Evolutionary conservation across 495 filamentous ascomycete genomes (phyloP), one percentile per base, ranked within the genome.

Genomic region (Talaromyces nanjingensis): DNA sequence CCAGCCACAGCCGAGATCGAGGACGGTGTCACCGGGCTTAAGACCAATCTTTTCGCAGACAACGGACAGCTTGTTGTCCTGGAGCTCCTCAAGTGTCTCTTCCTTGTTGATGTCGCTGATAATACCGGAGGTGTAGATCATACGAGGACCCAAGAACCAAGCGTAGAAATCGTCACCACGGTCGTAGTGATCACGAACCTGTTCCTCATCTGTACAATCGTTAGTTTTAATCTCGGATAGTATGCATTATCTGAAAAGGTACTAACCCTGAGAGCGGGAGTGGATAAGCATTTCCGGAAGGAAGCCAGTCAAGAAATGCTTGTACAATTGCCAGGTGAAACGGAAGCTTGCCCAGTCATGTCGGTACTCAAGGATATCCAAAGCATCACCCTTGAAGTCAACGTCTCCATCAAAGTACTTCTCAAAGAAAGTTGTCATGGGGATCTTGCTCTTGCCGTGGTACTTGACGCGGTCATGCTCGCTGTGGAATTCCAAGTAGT

Each of bases 161-260:
- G 83, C 84, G 73, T 89, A 89, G 77, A 89, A 89, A 73, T 89
- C 87, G 68, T 89, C 87, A 69, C 87, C 87, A 54, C 87, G 85
- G 77, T 89, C 87, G 68, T 89, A 89, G 77, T 89, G 87, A 71
- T 89, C 87, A 70, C 87, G 87, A 53, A 89, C 87, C 77, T 89
- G 87, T 74, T 89, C 87, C 75, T 89, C 87, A 64, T 89, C 87
- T 88, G 64, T 27, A 27, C n/a, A 20, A 56, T 29, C 9, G 24
- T 56, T 29, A 56, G 22, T 29, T n/a, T 14, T 29, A 12, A 29
- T 27, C 6, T 27, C 7, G 1, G 8, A 12, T 6, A 7, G 22
- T 2, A 27, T 9, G 20, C 5, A 56, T 20, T 14, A n/a, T 8
- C 11, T 56, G 8, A 16, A 4, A 65, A 11, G 56, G 14, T n/a